Percentiles rank a stretch among this genome's conserved stretches.
Evolutionary conservation across 2,329 filamentous ascomycete genomes (phyloP).

Genomic region (Diplodia mutila): DNA sequence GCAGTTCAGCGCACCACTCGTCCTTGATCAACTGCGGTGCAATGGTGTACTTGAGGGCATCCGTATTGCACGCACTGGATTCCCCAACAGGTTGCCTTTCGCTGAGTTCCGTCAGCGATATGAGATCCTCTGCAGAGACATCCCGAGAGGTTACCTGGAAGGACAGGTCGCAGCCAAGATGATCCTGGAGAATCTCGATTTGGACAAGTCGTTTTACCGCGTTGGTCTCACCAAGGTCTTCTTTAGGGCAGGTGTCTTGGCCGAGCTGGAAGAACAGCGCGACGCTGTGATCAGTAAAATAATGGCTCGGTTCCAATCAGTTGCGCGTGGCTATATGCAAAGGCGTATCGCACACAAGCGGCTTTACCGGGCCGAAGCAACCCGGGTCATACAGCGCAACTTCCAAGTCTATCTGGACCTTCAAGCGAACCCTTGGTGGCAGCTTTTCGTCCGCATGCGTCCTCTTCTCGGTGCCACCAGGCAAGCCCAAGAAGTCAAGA

Average conservation of each 20-base stretch:
- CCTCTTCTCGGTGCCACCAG: conserved; percentile 89
- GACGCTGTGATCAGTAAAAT: conserved; percentile 92
- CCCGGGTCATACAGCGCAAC: conserved; percentile 91
- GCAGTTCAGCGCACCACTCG: conserved; percentile 86
- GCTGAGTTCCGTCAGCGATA: conserved; percentile 94
- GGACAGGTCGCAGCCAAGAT: conserved; percentile 82
- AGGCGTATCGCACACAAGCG: conserved; percentile 88
- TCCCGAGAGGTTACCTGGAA: conserved; percentile 89
- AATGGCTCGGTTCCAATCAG: conserved; percentile 88
- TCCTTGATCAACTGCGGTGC: conserved; percentile 94
- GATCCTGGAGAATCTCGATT: conserved; percentile 85
- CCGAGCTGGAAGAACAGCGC: conserved; percentile 93
- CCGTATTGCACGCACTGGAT: conserved; percentile 92
- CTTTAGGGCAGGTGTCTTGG: conserved; percentile 93
- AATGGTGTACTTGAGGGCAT: conserved; percentile 99
- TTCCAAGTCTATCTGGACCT: conserved; percentile 90
- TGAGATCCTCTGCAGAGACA: conserved; percentile 83
- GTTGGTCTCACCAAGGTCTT: conserved; percentile 97
- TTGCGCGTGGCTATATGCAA: conserved; percentile 87
- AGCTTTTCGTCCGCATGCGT: conserved; percentile 91
- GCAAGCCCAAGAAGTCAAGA: conserved; percentile 91
- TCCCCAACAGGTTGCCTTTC: conserved; percentile 91
- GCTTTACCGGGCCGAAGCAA: conserved; percentile 91
- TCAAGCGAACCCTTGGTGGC: conserved; percentile 96
- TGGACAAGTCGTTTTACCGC: conserved; percentile 85